Conservation (phyloP, 805 yeast species). For the Pichia membranifaciens region DNA sequence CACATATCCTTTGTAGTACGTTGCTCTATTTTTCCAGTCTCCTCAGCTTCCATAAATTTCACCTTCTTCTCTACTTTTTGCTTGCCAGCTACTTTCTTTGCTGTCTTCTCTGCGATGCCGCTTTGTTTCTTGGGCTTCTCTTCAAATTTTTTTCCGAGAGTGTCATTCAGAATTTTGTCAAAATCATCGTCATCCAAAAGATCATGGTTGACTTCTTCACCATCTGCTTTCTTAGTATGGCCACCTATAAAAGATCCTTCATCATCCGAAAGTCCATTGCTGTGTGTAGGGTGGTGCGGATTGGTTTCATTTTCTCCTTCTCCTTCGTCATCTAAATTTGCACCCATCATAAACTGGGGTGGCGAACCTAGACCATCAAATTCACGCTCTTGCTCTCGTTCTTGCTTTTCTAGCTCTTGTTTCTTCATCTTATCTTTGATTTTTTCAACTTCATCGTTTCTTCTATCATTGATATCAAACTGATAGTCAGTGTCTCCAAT, state of each 20-base stretch:
- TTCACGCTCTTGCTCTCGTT: too few relatives aligned
- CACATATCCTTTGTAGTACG: not conserved
- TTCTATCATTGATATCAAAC: conserved; percentile 22
- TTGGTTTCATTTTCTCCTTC: conserved; percentile 4
- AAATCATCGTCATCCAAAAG: conserved; percentile 18
- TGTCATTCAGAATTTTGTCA: conserved; percentile 14
- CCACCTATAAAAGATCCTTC: too few relatives aligned
- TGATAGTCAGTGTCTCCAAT: conserved; percentile 47
- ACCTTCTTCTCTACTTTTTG: too few relatives aligned
- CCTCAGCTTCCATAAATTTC: not conserved
- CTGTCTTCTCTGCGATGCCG: too few relatives aligned
- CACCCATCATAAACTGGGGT: not conserved
- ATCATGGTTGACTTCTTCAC: conserved; percentile 11
- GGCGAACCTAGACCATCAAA: not conserved
- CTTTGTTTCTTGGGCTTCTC: not conserved
- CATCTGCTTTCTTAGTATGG: not conserved
- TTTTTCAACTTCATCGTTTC: conserved; percentile 22
- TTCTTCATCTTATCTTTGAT: conserved; percentile 15
- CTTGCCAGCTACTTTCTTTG: not conserved
- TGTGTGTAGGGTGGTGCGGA: not conserved
- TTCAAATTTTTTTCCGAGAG: not conserved
- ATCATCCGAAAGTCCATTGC: too few relatives aligned
- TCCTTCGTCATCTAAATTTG: conserved; percentile 6
- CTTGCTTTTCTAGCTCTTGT: not conserved
- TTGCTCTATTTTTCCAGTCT: not conserved